A percentile compares a stretch with the other conserved stretches of the same genome.
Conservation (phyloP, 1,139 yeast genomes). For the Magnusiomyces suaveolens region DNA sequence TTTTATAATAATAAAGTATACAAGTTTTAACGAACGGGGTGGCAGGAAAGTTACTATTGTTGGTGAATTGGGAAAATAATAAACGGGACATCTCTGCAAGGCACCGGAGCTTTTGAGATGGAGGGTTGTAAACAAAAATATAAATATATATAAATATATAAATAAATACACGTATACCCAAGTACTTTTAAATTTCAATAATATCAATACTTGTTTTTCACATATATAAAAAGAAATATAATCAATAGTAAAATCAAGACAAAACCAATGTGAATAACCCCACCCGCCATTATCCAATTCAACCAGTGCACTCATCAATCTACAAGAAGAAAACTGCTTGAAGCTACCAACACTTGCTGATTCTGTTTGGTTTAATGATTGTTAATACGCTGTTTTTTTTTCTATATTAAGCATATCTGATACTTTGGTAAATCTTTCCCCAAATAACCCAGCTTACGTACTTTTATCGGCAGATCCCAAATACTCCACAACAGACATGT, state of each 20-base stretch:
- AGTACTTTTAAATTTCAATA: no score
- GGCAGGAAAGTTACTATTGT: not conserved
- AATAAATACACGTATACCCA: not conserved
- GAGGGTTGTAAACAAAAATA: not conserved
- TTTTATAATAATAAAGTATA: not conserved
- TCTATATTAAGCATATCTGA: not conserved
- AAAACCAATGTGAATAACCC: not conserved
- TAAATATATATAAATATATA: not conserved
- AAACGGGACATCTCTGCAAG: not conserved
- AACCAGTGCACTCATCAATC: not conserved
- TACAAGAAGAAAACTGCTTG: not conserved
- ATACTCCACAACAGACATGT: no score
- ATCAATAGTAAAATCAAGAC: no score
- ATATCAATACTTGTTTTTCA: no score
- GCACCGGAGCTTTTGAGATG: not conserved
- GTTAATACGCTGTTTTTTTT: no score
- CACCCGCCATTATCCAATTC: not conserved
- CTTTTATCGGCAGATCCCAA: not conserved
- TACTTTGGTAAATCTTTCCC: not conserved
- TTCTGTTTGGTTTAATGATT: not conserved
- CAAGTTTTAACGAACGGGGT: not conserved
- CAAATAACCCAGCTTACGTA: not conserved
- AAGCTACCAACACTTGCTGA: not conserved
- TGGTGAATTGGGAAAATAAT: not conserved
- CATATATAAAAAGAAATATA: no score